These are phyloP conservation scores for Globisporangium cederbergense DNA, from an alignment of 352 stramenopile genomes.

Conservation along the genomic window DNA sequence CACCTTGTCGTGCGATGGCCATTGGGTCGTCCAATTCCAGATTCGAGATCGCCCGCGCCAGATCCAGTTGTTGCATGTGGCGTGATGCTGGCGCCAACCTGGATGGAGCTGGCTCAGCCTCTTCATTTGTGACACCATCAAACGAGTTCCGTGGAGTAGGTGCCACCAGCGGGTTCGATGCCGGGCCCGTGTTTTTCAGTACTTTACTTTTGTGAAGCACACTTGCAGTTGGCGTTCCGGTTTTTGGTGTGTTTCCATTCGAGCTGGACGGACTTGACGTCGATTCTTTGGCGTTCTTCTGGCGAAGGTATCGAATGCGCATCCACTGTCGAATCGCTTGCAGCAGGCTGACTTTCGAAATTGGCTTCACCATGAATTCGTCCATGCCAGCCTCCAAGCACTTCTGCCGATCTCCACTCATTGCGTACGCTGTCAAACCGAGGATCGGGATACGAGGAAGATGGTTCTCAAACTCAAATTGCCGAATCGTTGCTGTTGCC, in stretches of 20 bases:
- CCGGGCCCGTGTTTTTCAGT: neutral
- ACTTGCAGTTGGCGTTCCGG: constrained; percentile 11
- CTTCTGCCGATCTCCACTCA: constrained; percentile 76
- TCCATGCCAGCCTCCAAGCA: constrained; percentile 67
- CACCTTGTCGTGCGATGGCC: constrained; percentile 55
- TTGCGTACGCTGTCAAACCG: constrained; percentile 64
- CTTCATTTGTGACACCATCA: constrained; percentile 18
- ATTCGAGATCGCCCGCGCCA: constrained; percentile 72
- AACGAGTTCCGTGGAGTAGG: constrained; percentile 19
- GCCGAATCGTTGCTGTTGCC: constrained; percentile 54
- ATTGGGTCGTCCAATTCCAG: constrained; percentile 76
- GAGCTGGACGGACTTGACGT: constrained; percentile 18
- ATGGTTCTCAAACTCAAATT: constrained; percentile 62
- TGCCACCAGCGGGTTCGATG: constrained; percentile 11
- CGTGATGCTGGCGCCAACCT: constrained; percentile 58
- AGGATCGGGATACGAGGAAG: constrained; percentile 64
- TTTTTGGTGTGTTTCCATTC: constrained; percentile 12
- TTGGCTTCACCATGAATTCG: constrained; percentile 80
- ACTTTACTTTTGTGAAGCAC: constrained; percentile 1
- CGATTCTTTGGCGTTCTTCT: constrained; percentile 24
- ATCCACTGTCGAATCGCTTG: constrained; percentile 71
- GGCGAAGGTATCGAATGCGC: constrained; percentile 45
- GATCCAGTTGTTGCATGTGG: constrained; percentile 77
- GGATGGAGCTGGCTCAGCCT: constrained; percentile 15
- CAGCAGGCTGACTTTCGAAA: constrained; percentile 58